phyloP scores from a whole-genome alignment of 768 basidiomycete species.

The Heimioporus sp. region DNA sequence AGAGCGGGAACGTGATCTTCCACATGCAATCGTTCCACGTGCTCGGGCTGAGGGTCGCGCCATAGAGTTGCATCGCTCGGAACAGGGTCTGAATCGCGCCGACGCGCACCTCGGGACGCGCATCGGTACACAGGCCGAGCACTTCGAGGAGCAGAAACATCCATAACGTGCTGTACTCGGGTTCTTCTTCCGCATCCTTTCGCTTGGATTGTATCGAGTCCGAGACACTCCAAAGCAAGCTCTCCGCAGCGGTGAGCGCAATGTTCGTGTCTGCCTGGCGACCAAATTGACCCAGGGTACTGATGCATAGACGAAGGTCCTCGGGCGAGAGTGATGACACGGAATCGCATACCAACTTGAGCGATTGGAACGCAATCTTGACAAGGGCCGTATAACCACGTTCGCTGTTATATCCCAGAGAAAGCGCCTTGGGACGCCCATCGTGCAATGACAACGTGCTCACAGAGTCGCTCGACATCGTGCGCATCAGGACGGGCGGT shows the following conservation, averaged over 20 bases:
- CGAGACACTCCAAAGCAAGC: constrained; percentile 92
- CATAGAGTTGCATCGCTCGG: constrained; percentile 91
- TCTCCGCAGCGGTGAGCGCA: constrained; percentile 89
- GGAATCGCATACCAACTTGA: constrained; percentile 93
- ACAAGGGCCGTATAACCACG: constrained; percentile 74
- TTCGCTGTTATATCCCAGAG: constrained; percentile 57
- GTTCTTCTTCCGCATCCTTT: constrained; percentile 56
- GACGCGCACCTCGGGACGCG: constrained; percentile 83
- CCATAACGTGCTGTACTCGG: constrained; percentile 87
- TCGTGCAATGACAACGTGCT: constrained; percentile 39
- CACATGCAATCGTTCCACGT: constrained; percentile 93
- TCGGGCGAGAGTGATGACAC: constrained; percentile 76
- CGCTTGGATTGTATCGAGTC: constrained; percentile 90
- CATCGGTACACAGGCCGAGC: constrained; percentile 77
- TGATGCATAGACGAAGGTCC: constrained; percentile 86
- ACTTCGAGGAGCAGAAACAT: constrained; percentile 87
- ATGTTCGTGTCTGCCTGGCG: constrained; percentile 95
- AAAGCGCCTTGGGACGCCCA: constrained; percentile 43
- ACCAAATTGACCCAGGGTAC: constrained; percentile 88
- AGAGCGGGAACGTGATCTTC: constrained; percentile 84
- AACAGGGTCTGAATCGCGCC: constrained; percentile 96
- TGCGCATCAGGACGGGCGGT: constrained; percentile 39
- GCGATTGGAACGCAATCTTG: constrained; percentile 90
- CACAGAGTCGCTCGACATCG: constrained; percentile 42
- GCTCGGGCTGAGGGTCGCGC: constrained; percentile 73